Evolutionary conservation across 805 yeast species (phyloP).

Genomic region (Ogataea trehaloabstinens): DNA sequence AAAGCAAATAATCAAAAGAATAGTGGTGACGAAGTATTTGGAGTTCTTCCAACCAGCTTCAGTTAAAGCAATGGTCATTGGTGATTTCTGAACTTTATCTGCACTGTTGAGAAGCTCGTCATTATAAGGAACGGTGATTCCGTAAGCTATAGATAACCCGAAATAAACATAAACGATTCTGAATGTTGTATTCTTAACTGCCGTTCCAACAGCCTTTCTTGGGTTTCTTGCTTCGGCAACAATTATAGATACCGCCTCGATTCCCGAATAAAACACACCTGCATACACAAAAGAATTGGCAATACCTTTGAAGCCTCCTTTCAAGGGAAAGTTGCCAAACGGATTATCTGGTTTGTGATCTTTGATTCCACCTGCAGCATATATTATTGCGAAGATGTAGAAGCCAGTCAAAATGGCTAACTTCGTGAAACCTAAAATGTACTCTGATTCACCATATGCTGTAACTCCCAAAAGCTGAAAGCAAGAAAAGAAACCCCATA

Average conservation of each 20-base stretch:
- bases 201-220: slow-evolving; percentile 49
- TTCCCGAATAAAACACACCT: slow-evolving; percentile 58
- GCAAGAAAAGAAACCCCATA: slow-evolving; percentile 49
- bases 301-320: slow-evolving; percentile 50
- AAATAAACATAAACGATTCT: slow-evolving; percentile 53
- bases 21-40: slow-evolving; percentile 44
- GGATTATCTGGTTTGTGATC: slow-evolving; percentile 33
- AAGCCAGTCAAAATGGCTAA: slow-evolving; percentile 46
- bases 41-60: slow-evolving; percentile 41
- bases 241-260: slow-evolving; percentile 54
- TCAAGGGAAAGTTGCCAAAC: slow-evolving; percentile 34
- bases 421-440: slow-evolving; percentile 49
- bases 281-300: slow-evolving; percentile 57
- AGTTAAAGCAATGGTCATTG: slow-evolving; percentile 43
- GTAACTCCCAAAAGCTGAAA: slow-evolving; percentile 52
- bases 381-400: slow-evolving; percentile 47
- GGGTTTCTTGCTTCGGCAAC: slow-evolving; percentile 61
- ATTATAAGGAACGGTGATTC: slow-evolving; percentile 53
- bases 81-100: slow-evolving; percentile 36
- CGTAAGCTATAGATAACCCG: slow-evolving; percentile 51
- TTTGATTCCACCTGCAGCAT: slow-evolving; percentile 41
- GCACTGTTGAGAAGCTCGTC: slow-evolving; percentile 41
- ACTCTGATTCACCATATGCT: slow-evolving; percentile 58
- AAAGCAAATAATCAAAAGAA: slow-evolving; percentile 56
- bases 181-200: slow-evolving; percentile 52